A percentile compares a stretch with the other conserved stretches of the same genome.
phyloP scores from a whole-genome alignment of 2,329 filamentous ascomycete species.

The Biscogniauxia marginata region DNA sequence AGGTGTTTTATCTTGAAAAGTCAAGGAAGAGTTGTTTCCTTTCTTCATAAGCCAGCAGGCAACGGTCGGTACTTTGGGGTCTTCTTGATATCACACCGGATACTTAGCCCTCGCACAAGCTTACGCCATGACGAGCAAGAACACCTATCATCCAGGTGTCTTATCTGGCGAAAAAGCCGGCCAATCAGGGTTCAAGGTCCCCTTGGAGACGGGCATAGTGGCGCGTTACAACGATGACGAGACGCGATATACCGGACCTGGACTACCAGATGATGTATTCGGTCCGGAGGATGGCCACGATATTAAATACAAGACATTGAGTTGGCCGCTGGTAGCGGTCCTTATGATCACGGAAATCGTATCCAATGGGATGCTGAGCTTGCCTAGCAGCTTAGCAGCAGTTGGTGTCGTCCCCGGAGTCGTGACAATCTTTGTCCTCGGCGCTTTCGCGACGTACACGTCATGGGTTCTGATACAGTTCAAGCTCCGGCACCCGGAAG shows the following conservation, averaged over 20 bases:
- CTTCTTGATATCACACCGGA: no score
- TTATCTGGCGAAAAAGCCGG: slow-evolving; percentile 4
- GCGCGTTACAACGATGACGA: background rate
- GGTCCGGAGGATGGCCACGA: slow-evolving; percentile 34
- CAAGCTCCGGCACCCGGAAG: slow-evolving; percentile 52
- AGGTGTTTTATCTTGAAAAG: no score
- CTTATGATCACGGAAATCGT: slow-evolving; percentile 58
- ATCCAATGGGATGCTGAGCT: slow-evolving; percentile 51
- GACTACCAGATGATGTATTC: slow-evolving; percentile 38
- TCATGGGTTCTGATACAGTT: slow-evolving; percentile 49
- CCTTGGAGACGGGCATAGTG: background rate
- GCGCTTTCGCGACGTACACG: slow-evolving; percentile 50
- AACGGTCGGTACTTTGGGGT: no score
- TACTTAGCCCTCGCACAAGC: no score
- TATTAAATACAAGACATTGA: slow-evolving; percentile 54
- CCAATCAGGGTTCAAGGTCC: background rate
- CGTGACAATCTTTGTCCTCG: slow-evolving; percentile 50
- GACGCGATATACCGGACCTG: slow-evolving; percentile 1
- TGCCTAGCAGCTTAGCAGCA: slow-evolving; percentile 50
- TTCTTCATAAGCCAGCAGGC: no score
- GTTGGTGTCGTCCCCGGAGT: slow-evolving; percentile 53
- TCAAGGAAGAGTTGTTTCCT: no score
- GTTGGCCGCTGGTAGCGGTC: slow-evolving; percentile 50
- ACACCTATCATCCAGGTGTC: slow-evolving; percentile 7
- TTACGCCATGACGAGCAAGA: slow-evolving; percentile 13